Base-by-base conservation (phyloP, 345 rosid genomes). In the Geranium rotundifolium region DNA sequence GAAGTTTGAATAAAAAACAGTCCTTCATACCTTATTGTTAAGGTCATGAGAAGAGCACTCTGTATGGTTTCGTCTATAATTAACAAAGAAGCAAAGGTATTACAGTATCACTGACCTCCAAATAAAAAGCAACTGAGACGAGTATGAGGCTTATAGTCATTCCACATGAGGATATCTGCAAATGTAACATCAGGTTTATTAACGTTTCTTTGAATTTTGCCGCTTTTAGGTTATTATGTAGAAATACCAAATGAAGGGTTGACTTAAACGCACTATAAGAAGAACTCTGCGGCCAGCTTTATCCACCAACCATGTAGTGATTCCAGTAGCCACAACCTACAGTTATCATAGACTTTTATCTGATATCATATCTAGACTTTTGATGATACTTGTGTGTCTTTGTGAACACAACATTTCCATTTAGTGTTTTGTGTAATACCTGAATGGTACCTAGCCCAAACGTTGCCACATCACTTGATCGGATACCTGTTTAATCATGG, bases 271-370 rank as follows among this genome's bases (percentile, higher is more conserved):
- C 66, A 93, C 99, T 69, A 82, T 81, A 65, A 93, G 92, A 41
- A 93, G 87, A 69, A 93, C 64, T 69, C 97, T 80, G 64, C 99
- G 96, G 61, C 99, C 99, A 62, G 89, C 72, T 80, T 71, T 83
- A 71, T 93, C 97, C 63, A 79, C 75, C 75, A 93, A 81, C 96
- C 97, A 93, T 54, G 95, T 86, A 41, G 90, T 79, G 34, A 90
- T 61, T 59, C 74, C 97, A 63, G 95, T 93, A 63, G 96, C 97
- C 55, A 81, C 7, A 17, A 93, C 97, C 98, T 92, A 70, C 59
- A 66, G 17, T 61, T n/a, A 62, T n/a, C 14, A 57, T 19, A 65
- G 37, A 41, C 52, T 64, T 18, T 41, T 54, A 54, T 41, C 56
- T n/a, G 56, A 63, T 41, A 31, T 18, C 59, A 41, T 62, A 18